Evolutionary conservation across 768 basidiomycete genomes (phyloP).

Genomic region (Psilocybe azurescens): DNA sequence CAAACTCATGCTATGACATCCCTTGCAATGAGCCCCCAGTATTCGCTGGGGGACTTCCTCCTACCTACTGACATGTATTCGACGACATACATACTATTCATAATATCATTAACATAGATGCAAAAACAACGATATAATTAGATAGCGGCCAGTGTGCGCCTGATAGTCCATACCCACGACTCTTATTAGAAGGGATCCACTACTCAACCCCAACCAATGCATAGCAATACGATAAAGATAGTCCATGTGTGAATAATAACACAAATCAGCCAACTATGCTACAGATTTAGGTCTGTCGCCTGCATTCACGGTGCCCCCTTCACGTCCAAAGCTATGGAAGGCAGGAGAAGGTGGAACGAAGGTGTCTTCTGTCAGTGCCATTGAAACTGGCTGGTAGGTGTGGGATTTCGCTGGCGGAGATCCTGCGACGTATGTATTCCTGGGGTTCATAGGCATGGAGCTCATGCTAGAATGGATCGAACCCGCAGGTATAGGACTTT

Average conservation of each 20-base stretch:
- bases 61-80: no score
- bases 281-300: slow-evolving; percentile 51
- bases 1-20: not conserved
- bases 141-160: slow-evolving; percentile 19
- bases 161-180: slow-evolving; percentile 20
- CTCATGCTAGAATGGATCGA: slow-evolving; percentile 33
- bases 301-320: slow-evolving; percentile 31
- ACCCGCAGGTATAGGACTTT: slow-evolving; percentile 41
- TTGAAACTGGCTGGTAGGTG: slow-evolving; percentile 77
- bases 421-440: slow-evolving; percentile 47
- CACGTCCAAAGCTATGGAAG: slow-evolving; percentile 48
- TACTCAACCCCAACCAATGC: slow-evolving; percentile 11
- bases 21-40: not conserved
- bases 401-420: slow-evolving; percentile 37
- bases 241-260: slow-evolving; percentile 13
- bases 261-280: slow-evolving; percentile 31
- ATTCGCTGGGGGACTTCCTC: no score
- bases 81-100: not conserved
- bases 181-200: slow-evolving; percentile 19
- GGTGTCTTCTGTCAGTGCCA: slow-evolving; percentile 64
- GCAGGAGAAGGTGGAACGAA: slow-evolving; percentile 64
- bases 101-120: not conserved
- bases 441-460: slow-evolving; percentile 56
- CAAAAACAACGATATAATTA: slow-evolving; percentile 19
- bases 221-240: slow-evolving; percentile 19